Conservation (phyloP, 768 basidiomycete species). For the Dictyophora rubrovolvata region DNA sequence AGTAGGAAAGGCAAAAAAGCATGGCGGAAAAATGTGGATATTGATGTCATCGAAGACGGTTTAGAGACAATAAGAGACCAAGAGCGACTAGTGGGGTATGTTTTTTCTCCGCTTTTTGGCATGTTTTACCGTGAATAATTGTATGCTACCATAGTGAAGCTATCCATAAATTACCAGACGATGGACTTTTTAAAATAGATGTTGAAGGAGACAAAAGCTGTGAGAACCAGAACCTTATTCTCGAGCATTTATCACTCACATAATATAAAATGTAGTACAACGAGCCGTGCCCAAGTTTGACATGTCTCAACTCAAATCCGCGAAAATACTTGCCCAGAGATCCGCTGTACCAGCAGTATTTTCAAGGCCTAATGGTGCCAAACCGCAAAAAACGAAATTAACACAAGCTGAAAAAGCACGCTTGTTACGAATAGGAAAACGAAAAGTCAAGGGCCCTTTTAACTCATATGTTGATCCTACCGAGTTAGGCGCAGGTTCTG, state of each 20-base stretch:
- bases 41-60: slow-evolving; percentile 65
- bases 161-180: slow-evolving; percentile 57
- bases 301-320: slow-evolving; percentile 45
- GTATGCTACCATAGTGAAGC: slow-evolving; percentile 33
- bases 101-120: neutral
- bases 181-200: slow-evolving; percentile 75
- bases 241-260: slow-evolving; percentile 42
- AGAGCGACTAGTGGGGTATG: slow-evolving; percentile 72
- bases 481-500: slow-evolving; percentile 38
- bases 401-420: slow-evolving; percentile 63
- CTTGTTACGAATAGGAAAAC: slow-evolving; percentile 66
- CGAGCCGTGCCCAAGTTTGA: slow-evolving; percentile 41
- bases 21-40: slow-evolving; percentile 90
- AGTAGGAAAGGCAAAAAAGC: slow-evolving; percentile 87
- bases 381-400: slow-evolving; percentile 17
- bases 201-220: slow-evolving; percentile 66
- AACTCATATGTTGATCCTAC: slow-evolving; percentile 60
- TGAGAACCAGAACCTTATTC: slow-evolving; percentile 23
- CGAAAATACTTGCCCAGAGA: slow-evolving; percentile 74
- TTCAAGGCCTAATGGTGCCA: slow-evolving; percentile 34
- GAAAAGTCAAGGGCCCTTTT: slow-evolving; percentile 61
- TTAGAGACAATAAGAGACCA: slow-evolving; percentile 72
- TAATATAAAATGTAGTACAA: slow-evolving; percentile 7
- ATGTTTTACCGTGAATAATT: neutral
- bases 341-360: slow-evolving; percentile 81